Base-by-base conservation (phyloP, 148 eudicot genomes). In the Camellia sinensis region DNA sequence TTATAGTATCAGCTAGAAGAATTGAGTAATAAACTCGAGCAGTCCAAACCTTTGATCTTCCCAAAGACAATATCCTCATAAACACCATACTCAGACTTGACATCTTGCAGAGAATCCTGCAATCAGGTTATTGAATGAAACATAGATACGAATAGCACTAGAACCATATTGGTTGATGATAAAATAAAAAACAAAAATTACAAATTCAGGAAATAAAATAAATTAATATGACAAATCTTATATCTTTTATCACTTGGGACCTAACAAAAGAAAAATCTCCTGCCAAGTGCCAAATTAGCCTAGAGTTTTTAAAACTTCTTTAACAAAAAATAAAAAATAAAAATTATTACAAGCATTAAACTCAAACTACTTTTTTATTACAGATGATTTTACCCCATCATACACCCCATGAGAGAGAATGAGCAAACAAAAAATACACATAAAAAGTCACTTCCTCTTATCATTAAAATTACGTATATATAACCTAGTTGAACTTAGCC, bases 71-170 rank as follows among this genome's bases (percentile, higher is more conserved):
- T 54, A 79, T 86, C 88, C 88, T 92, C 97, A 12, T 90, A 92
- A 43, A 59, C 87, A 72, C 46, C 83, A 66, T 82, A 92, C 17
- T 86, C 91, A 65, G 90, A 86, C 86, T 89, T 94, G 52, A 86
- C 73, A 79, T 90, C 93, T 84, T 89, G 88, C 78, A 91, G 69
- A 78, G 90, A 87, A 73, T 90, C 97, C 98, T 94, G 82, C 81
- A 88, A 83, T 76, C 43, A 81, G 22, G n/a, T 69, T 61, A 52
- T 53, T 22, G 77, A 70, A 54, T 66, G 11, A 46, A 70, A 21
- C 3, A 10, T 15, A 50, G 0, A 41, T 41, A 17, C 18, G 13
- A 74, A 74, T 6, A 72, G 56, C 43, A 50, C 19, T 72, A 57
- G 41, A 17, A 22, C 62, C 40, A 52, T 22, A 9, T 22, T 53